phyloP scores from a whole-genome alignment of 495 filamentous ascomycete species.

The Niebla homalea region DNA sequence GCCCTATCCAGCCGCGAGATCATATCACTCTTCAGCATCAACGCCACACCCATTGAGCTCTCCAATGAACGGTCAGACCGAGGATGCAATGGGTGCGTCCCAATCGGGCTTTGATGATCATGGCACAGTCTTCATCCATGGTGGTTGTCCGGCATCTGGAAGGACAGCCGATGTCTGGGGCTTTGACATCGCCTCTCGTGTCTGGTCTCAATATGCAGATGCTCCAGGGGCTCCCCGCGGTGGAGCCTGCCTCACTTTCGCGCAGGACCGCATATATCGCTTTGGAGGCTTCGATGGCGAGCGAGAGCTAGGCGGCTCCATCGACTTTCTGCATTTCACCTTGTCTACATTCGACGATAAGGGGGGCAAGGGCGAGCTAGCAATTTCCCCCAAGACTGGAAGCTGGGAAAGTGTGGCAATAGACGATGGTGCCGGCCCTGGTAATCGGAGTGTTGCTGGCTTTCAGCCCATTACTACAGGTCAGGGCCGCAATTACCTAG shows the following conservation, averaged over 20 bases:
- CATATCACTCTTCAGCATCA: conserved; percentile 13
- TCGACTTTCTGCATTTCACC: conserved; percentile 34
- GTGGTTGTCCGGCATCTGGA: conserved; percentile 47
- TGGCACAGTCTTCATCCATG: conserved; percentile 52
- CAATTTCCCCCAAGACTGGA: conserved; percentile 8
- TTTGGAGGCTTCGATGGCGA: conserved; percentile 63
- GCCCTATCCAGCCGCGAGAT: conserved; percentile 11
- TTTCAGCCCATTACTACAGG: conserved; percentile 34
- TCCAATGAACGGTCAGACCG: not conserved
- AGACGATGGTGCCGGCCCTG: conserved; percentile 14
- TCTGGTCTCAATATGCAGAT: conserved; percentile 48
- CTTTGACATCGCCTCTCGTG: conserved; percentile 43
- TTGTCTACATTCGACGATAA: conserved; percentile 13
- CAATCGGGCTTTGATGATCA: conserved; percentile 29
- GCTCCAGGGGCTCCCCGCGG: conserved; percentile 49
- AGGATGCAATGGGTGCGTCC: not conserved
- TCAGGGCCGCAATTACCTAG: conserved; percentile 42
- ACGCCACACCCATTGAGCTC: conserved; percentile 10
- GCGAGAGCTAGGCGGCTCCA: conserved; percentile 45
- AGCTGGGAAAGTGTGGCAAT: conserved; percentile 11
- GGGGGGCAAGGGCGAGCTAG: conserved; percentile 15
- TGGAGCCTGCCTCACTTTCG: conserved; percentile 48
- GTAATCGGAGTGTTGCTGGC: conserved; percentile 32
- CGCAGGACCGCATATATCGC: conserved; percentile 45
- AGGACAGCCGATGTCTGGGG: conserved; percentile 57